These are phyloP conservation scores for Vinca major DNA, from an alignment of 305 asterid genomes.

Conservation along the genomic window DNA sequence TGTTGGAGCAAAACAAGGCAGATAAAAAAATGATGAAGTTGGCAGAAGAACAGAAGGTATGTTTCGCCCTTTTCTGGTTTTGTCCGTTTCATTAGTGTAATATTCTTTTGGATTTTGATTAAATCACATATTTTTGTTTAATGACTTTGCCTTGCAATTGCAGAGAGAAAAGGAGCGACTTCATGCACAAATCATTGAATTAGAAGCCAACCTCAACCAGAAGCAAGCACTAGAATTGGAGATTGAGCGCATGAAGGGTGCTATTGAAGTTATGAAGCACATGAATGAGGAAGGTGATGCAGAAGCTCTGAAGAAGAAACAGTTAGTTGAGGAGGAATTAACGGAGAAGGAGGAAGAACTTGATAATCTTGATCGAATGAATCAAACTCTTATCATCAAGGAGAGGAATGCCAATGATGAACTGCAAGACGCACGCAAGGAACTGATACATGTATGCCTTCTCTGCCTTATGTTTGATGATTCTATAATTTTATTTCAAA, in stretches of 20 bases:
- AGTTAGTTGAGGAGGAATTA: constrained; percentile 48
- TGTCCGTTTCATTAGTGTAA: neutral
- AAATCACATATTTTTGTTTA: constrained; percentile 11
- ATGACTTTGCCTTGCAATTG: constrained; percentile 16
- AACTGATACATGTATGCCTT: constrained; percentile 44
- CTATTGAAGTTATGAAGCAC: constrained; percentile 52
- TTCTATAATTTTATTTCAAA: neutral
- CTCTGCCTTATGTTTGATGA: constrained; percentile 3
- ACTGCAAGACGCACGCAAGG: constrained; percentile 76
- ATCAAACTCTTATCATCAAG: constrained; percentile 50
- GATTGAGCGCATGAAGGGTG: constrained; percentile 59
- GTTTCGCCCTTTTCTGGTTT: constrained; percentile 12
- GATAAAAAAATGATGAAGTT: constrained; percentile 35
- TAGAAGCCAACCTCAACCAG: constrained; percentile 60
- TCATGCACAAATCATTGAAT: constrained; percentile 46
- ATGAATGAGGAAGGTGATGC: constrained; percentile 56
- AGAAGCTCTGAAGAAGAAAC: constrained; percentile 44
- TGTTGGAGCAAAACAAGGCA: constrained; percentile 39
- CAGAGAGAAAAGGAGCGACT: constrained; percentile 66
- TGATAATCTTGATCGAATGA: constrained; percentile 35
- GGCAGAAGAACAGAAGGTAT: constrained; percentile 68
- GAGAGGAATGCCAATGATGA: constrained; percentile 64
- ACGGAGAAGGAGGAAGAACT: constrained; percentile 61
- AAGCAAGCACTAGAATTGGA: constrained; percentile 74
- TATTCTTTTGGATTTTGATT: neutral